A percentile compares a stretch with the other conserved stretches of the same genome.
These are phyloP conservation scores for Cercospora sp. DNA, from an alignment of 2,329 filamentous ascomycete genomes.

Conservation along the genomic window DNA sequence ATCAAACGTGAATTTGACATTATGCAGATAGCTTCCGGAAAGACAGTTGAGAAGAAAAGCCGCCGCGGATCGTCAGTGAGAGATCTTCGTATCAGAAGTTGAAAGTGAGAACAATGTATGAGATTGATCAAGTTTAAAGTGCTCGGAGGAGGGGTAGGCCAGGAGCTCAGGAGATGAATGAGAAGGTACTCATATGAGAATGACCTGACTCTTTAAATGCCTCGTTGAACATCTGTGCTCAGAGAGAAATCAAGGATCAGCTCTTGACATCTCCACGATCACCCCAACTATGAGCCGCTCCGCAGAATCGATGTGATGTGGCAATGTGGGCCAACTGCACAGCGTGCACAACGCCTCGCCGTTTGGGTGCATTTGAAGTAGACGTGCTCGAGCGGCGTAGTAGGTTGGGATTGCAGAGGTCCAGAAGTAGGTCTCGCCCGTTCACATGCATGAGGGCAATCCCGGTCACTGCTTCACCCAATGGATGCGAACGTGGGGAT, in stretches of 20 bases:
- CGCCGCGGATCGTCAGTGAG: not conserved
- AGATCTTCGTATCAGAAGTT: not conserved
- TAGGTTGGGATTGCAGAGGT: not conserved
- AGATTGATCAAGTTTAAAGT: not conserved
- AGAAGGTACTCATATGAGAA: not conserved
- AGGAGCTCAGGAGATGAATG: not conserved
- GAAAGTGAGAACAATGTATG: not conserved
- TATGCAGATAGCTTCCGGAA: conserved; percentile 12
- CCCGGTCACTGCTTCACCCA: not conserved
- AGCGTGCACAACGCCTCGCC: not conserved
- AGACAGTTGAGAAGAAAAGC: conserved; percentile 1
- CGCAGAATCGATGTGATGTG: conserved; percentile 1
- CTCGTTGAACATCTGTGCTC: not conserved
- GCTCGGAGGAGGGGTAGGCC: not conserved
- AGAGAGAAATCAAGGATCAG: not conserved
- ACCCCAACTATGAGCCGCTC: not conserved
- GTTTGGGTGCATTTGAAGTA: not conserved
- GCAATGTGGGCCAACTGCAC: conserved; percentile 1
- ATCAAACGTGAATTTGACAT: conserved; percentile 12
- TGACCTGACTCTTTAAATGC: not conserved
- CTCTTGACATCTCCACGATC: not conserved
- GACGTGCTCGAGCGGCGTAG: not conserved
- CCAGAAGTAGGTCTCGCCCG: not conserved
- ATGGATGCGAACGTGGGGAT: not conserved
- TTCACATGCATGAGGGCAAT: not conserved